Percentiles rank a stretch among this genome's conserved stretches.
phyloP scores from a whole-genome alignment of 306 rosid genomes.

The Cyamopsis tetragonoloba region DNA sequence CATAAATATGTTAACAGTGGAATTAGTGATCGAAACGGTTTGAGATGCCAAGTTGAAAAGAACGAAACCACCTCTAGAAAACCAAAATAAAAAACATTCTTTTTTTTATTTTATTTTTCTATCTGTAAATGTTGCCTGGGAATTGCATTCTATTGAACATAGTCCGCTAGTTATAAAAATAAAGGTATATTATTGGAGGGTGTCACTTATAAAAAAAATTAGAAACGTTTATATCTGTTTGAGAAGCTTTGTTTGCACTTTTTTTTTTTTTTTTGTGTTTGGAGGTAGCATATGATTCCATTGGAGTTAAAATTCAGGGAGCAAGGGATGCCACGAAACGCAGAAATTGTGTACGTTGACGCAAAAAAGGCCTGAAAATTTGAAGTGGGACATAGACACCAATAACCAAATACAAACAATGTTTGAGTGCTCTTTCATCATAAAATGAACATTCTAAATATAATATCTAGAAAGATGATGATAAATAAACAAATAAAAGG shows the following conservation, averaged over 20 bases:
- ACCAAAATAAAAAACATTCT: background rate
- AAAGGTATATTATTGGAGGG: background rate
- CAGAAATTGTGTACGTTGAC: slow-evolving; percentile 7
- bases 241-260: slow-evolving; percentile 1
- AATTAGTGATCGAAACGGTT: too few species aligned
- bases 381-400: slow-evolving; percentile 22
- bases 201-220: slow-evolving; percentile 13
- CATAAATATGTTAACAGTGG: too few species aligned
- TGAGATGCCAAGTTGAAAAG: too few species aligned
- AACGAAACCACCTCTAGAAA: background rate
- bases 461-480: background rate
- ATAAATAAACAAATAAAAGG: too few species aligned
- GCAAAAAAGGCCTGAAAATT: slow-evolving; percentile 4
- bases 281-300: slow-evolving; percentile 42
- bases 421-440: slow-evolving; percentile 23
- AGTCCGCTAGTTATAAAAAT: slow-evolving; percentile 37
- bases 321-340: slow-evolving; percentile 14
- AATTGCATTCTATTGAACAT: slow-evolving; percentile 41
- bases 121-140: slow-evolving; percentile 13
- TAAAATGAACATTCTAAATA: slow-evolving; percentile 23
- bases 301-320: background rate
- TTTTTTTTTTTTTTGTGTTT: slow-evolving; percentile 11
- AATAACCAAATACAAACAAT: slow-evolving; percentile 20
- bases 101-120: slow-evolving; percentile 5
- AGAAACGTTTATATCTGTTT: background rate